These are phyloP conservation scores for Lentinula raphanica DNA, from an alignment of 768 basidiomycete genomes.

Conservation along the genomic window DNA sequence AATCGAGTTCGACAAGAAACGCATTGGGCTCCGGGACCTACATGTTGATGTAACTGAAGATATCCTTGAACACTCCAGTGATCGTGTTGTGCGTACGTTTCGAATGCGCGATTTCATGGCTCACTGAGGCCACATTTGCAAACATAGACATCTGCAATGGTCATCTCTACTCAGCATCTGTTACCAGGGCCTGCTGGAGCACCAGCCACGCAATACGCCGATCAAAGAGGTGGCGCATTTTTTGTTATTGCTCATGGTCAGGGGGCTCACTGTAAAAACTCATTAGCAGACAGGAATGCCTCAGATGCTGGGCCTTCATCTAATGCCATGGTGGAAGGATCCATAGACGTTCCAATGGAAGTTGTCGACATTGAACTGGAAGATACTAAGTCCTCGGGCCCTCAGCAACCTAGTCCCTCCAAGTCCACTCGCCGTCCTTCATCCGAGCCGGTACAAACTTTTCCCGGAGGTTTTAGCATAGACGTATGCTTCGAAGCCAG, in stretches of 20 bases:
- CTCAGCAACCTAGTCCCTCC: conserved; percentile 15
- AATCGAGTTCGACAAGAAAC: conserved; percentile 83
- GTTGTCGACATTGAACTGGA: conserved; percentile 47
- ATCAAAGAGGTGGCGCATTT: conserved; percentile 6
- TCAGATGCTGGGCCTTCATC: conserved; percentile 1
- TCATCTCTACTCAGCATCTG: conserved; percentile 83
- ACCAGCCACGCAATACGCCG: conserved; percentile 1
- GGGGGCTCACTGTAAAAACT: background rate
- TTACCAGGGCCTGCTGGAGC: conserved; percentile 28
- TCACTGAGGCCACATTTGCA: background rate
- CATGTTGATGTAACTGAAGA: conserved; percentile 69
- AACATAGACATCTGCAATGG: conserved; percentile 81
- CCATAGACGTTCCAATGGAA: conserved; percentile 33
- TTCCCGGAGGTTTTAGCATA: conserved; percentile 48
- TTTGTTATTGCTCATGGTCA: background rate
- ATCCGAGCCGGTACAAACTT: conserved; percentile 21
- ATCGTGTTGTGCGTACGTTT: conserved; percentile 42
- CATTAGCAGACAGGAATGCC: background rate
- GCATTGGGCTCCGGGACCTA: conserved; percentile 42
- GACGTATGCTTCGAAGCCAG: conserved; percentile 83
- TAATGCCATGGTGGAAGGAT: conserved; percentile 5
- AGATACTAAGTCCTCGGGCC: conserved; percentile 26
- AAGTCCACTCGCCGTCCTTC: conserved; percentile 15
- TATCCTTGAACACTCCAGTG: conserved; percentile 51
- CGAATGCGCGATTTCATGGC: background rate